Percentiles rank a stretch among this genome's conserved stretches.
phyloP scores from a whole-genome alignment of 2,329 filamentous ascomycete genomes.

The Colletotrichum graminicola region DNA sequence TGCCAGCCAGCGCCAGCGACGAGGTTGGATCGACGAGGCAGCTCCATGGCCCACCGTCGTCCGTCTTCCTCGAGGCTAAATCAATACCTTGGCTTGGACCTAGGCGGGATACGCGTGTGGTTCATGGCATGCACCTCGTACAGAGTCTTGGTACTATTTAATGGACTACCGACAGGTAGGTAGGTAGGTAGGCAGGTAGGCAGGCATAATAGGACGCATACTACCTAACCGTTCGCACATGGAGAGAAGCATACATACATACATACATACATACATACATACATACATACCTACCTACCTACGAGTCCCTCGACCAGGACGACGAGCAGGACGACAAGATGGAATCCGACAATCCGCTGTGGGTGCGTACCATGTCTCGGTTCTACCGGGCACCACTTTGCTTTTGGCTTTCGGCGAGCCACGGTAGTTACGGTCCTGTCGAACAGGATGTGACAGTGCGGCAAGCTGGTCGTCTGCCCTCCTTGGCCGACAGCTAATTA shows the following conservation, averaged over 20 bases:
- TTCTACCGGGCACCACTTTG: not conserved
- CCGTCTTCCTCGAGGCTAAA: not conserved
- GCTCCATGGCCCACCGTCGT: not conserved
- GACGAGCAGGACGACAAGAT: not conserved
- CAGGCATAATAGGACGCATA: no score
- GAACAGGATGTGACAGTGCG: no score
- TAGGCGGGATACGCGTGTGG: no score
- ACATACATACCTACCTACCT: no score
- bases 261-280: no score
- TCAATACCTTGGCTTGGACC: not conserved
- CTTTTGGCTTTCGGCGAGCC: constrained; percentile 4
- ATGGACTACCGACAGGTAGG: no score
- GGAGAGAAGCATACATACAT: no score
- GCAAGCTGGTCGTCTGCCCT: not conserved
- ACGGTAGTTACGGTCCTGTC: not conserved
- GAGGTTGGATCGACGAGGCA: constrained; percentile 6
- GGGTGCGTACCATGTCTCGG: constrained; percentile 1
- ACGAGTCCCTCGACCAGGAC: no score
- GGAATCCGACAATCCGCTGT: not conserved
- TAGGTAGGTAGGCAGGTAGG: no score
- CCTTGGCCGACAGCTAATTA: not conserved
- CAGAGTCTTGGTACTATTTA: no score
- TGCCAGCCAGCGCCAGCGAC: constrained; percentile 13
- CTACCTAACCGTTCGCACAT: no score
- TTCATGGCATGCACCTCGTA: no score